Base-by-base conservation (phyloP, 139 green algal species). In the Coelastrella sp. region DNA sequence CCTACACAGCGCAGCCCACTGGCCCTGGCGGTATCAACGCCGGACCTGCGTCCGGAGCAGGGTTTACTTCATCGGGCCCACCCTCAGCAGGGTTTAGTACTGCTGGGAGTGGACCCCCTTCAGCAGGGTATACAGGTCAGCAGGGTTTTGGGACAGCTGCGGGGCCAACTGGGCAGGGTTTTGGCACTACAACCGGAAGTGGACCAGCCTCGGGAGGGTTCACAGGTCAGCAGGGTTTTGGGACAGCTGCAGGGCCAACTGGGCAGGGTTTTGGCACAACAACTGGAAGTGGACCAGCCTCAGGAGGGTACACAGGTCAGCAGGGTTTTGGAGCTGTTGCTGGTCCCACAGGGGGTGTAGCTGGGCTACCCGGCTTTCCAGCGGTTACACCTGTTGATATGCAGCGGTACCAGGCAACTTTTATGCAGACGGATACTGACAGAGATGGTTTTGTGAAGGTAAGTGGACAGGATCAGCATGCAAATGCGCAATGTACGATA, bases 401-500 rank as follows among this genome's bases (percentile, higher is more conserved):
- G 17, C 83, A 93, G 72, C 90, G 92, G 4, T 98, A 97, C 91
- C 82, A 94, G 68, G 91, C 90, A n/a, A 91, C 84, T 0, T 98
- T 98, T 85, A 57, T 82, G 19, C 91, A 95, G 89, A 91, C 97
- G 79, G 97, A 98, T 86, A 84, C 73, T 0, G 93, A 98, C 87
- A 61, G 93, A 8, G 96, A 98, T 68, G 95, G 95, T 59, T 93
- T 92, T 25, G 94, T 97, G 20, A 93, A 94, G 94, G 92, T 94
- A 83, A 59, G 78, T 6, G 20, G 35, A 49, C 24, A 8, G 7
- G 74, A 35, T 84, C 12, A 57, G 75, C 11, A n/a, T n/a, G n/a
- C n/a, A n/a, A n/a, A n/a, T n/a, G n/a, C n/a, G n/a, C n/a, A n/a
- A n/a, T n/a, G n/a, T n/a, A n/a, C n/a, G n/a, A 20, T 15, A 82